These are phyloP conservation scores for Exophiala mesophila DNA, from an alignment of 2,329 filamentous ascomycete species.

Conservation along the genomic window DNA sequence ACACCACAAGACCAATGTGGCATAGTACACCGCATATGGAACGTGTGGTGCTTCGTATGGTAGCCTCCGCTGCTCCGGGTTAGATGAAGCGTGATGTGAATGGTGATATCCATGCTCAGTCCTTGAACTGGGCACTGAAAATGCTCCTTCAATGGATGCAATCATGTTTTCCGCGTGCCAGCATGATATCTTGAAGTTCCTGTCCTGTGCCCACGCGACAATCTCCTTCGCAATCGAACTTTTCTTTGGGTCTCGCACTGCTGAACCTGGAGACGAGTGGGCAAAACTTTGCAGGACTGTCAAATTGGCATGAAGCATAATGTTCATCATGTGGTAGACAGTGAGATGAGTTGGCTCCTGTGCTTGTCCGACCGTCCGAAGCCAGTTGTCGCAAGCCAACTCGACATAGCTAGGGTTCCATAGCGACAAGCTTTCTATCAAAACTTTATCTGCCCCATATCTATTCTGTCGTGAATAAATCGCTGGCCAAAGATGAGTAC, in stretches of 20 bases:
- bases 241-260: conserved; percentile 14
- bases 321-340: conserved; percentile 17
- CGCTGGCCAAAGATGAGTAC: conserved; percentile 5
- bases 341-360: conserved; percentile 1
- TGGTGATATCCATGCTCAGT: background rate
- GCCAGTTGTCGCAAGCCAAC: conserved; percentile 11
- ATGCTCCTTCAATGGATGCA: conserved; percentile 3
- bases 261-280: conserved; percentile 9
- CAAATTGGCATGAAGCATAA: conserved; percentile 13
- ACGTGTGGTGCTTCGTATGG: conserved; percentile 14
- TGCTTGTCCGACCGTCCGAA: conserved; percentile 1
- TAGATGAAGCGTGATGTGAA: conserved; percentile 3
- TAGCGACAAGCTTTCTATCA: conserved; percentile 7
- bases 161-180: conserved; percentile 17
- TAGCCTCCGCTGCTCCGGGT: conserved; percentile 6
- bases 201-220: conserved; percentile 6
- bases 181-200: conserved; percentile 9
- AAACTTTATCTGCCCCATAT: conserved; percentile 7
- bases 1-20: conserved; percentile 12
- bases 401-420: conserved; percentile 8
- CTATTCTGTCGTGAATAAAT: conserved; percentile 11
- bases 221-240: conserved; percentile 3
- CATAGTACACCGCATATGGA: conserved; percentile 13
- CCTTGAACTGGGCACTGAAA: conserved; percentile 1
- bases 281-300: conserved; percentile 15